Base-by-base conservation (phyloP, 192 early-diverging fungal genomes). In the Backusella tuberculispora region DNA sequence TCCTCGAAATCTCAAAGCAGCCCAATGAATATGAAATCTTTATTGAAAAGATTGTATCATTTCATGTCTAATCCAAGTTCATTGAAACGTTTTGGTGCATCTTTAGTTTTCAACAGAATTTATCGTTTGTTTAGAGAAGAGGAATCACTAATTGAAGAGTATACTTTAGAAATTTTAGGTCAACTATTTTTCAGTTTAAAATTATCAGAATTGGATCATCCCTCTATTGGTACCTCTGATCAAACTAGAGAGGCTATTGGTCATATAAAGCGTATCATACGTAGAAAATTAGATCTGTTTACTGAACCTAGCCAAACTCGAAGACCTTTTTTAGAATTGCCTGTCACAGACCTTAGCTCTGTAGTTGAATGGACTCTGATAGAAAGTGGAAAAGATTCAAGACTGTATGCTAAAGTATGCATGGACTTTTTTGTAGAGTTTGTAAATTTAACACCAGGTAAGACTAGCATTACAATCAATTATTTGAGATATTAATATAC, bases 41-140 rank as follows among this genome's bases (percentile, higher is more conserved):
- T 94, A 44, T n/a, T 90, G 42, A 93, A 91, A 43, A 80, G 93
- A 0, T 37, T 94, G 5, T 92, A 90, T 76, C 83, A 80, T n/a
- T 77, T 92, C 0, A 84, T 88, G 26, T 75, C 87, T 3, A 89
- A 94, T 69, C 80, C 86, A 15, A 91, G 80, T 56, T 69, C 88
- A 3, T 42, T 86, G 29, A 95, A 93, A 43, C 81, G 93, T 7
- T 76, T 92, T 24, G 91, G 91, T 1, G 91, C 92, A 1, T 76
- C 93, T 5, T 65, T 94, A 13, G 86, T 88, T 17, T 86, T 95
- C 66, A 93, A 92, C 74, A 72, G 86, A 9, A 90, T 95, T 34
- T 95, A 95, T 72, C 81, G 86, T 21, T 50, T 85, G 15, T 90
- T 90, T 66, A 85, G 92, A 21, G 93, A 93, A 75, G 89, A 93